Percentiles rank a stretch among this genome's conserved stretches.
phyloP scores from a whole-genome alignment of 495 filamentous ascomycete species.

The Penicillium parvum region DNA sequence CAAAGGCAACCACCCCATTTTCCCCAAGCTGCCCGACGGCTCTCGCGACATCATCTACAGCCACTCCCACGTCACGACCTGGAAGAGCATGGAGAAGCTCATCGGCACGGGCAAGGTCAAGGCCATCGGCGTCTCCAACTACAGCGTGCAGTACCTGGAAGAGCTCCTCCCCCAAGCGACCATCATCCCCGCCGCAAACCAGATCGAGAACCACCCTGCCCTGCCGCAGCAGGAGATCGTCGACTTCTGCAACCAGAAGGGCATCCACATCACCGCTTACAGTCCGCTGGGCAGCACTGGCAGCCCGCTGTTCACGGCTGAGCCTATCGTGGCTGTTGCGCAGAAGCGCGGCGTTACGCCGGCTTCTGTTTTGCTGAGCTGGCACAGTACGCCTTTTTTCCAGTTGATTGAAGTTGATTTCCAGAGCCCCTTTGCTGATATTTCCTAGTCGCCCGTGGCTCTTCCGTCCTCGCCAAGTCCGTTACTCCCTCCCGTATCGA shows the following conservation, averaged over 20 bases:
- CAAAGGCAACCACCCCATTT: conserved; percentile 66
- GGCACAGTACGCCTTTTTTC: conserved; percentile 54
- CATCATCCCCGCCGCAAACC: conserved; percentile 77
- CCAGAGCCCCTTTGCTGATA: background rate
- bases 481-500: conserved; percentile 70
- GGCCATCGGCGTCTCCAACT: conserved; percentile 82
- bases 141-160: conserved; percentile 67
- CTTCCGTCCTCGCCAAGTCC: conserved; percentile 75
- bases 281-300: conserved; percentile 75
- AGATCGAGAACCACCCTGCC: conserved; percentile 78
- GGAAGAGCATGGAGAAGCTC: conserved; percentile 76
- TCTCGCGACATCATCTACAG: conserved; percentile 60
- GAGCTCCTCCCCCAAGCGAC: conserved; percentile 62
- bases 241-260: conserved; percentile 66
- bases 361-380: conserved; percentile 65
- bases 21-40: conserved; percentile 69
- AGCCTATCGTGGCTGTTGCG: conserved; percentile 64
- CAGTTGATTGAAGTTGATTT: too few species aligned
- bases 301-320: conserved; percentile 63
- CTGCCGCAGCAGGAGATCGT: conserved; percentile 86
- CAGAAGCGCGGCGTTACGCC: conserved; percentile 62
- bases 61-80: conserved; percentile 68
- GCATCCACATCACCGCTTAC: conserved; percentile 74
- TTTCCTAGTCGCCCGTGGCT: conserved; percentile 59
- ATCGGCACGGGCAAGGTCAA: conserved; percentile 61